Evolutionary conservation across 768 basidiomycete species (phyloP).

Genomic region (Lentinula detonsa): DNA sequence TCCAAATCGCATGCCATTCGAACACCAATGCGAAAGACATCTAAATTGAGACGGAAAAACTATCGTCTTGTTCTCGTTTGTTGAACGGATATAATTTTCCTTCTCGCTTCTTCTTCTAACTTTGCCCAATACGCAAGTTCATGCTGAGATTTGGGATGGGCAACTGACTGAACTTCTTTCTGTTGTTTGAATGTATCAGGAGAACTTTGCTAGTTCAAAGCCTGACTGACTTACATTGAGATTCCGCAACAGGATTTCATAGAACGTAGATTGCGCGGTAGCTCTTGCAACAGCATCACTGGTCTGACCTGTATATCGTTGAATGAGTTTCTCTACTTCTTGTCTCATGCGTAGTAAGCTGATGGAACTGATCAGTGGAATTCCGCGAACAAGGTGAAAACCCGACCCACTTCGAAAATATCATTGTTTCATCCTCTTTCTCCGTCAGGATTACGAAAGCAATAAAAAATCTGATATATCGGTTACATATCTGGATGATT

Average conservation of each 20-base stretch:
- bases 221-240: conserved; percentile 53
- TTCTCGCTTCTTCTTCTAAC: conserved; percentile 72
- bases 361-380: not conserved
- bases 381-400: not conserved
- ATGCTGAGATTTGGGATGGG: conserved; percentile 80
- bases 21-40: not conserved
- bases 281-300: conserved; percentile 55
- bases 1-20: not conserved
- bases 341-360: conserved; percentile 83
- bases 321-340: conserved; percentile 74
- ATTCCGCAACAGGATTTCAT: conserved; percentile 70
- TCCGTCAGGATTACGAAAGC: conserved; percentile 75
- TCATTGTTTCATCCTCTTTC: conserved; percentile 91
- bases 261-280: conserved; percentile 66
- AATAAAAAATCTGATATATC: conserved; percentile 79
- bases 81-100: conserved; percentile 42
- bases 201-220: not conserved
- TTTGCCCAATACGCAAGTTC: conserved; percentile 87
- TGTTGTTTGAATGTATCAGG: conserved; percentile 18
- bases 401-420: conserved; percentile 78
- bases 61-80: conserved; percentile 18
- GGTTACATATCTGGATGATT: conserved; percentile 52
- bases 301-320: conserved; percentile 64
- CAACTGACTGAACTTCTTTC: conserved; percentile 64
- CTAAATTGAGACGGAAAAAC: not conserved